These are phyloP conservation scores for Cryptococcus sp. DNA, from an alignment of 1,284 basidiomycete species.

Conservation along the genomic window DNA sequence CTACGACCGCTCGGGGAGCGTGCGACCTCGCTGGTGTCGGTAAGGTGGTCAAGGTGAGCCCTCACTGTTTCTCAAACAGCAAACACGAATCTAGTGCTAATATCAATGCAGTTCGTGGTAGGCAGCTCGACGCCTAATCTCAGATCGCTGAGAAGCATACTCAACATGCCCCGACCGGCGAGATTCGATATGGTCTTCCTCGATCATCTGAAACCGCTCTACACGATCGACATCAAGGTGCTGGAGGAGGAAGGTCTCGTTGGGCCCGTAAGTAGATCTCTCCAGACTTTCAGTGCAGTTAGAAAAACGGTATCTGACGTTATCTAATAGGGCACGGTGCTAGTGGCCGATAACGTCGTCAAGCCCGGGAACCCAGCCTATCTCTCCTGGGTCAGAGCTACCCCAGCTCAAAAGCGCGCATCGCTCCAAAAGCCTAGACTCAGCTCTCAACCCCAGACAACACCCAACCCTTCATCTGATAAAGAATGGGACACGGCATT, in stretches of 20 bases:
- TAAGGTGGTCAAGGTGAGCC: constrained; percentile 37
- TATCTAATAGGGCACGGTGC: constrained; percentile 42
- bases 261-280: constrained; percentile 31
- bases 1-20: constrained; percentile 34
- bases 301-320: too few relatives aligned
- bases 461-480: constrained; percentile 31
- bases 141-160: constrained; percentile 30
- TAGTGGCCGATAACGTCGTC: constrained; percentile 46
- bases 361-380: constrained; percentile 47
- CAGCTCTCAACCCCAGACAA: constrained; percentile 24
- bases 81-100: neutral
- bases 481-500: constrained; percentile 37
- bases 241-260: constrained; percentile 45
- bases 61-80: neutral
- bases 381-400: constrained; percentile 41
- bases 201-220: constrained; percentile 46
- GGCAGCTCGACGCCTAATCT: constrained; percentile 37
- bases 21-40: constrained; percentile 38
- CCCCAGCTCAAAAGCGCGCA: constrained; percentile 29
- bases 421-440: constrained; percentile 21
- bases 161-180: constrained; percentile 32
- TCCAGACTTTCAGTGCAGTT: too few relatives aligned
- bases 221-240: constrained; percentile 44
- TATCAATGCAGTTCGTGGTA: constrained; percentile 28
- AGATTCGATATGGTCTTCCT: constrained; percentile 48